Evolutionary conservation across 805 yeast genomes (phyloP), one percentile per base, ranked within the genome.

Genomic region (Wickerhamomyces sydowiorum): DNA sequence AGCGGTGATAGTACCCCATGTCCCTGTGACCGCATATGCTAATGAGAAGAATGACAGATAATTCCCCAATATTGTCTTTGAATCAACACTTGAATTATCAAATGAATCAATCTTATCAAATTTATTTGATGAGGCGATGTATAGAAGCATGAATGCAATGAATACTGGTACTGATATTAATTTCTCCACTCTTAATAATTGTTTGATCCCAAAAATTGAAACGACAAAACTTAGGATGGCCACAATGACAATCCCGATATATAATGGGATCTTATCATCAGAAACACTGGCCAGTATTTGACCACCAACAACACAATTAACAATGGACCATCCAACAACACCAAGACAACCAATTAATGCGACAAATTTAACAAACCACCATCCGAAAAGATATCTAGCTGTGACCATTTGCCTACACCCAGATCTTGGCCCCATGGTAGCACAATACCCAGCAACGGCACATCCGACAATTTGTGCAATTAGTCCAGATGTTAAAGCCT

Each of bases 291-390:
- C 70, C 37, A 88, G 61, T 45, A 88, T 82, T 62, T 88, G 89
- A 17, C 96, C 96, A 30, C 95, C 96, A 43, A 86, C 80, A 38
- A 87, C 93, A 51, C 85, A 76, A 57, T 86, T 87, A n/a, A 87
- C 89, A 28, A 88, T 81, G n/a, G 91, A 78, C 96, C 96, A 88
- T n/a, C 96, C 96, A 52, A 86, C 59, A 14, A 83, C 82, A 38
- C 96, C 95, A 34, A 85, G 61, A 44, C 85, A 78, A 36, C 86
- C 75, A 30, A 84, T 76, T 33, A 88, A 60, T 5, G 87, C 80
- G 37, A 86, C 84, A 41, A 86, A 66, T 59, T 84, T 82, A 31
- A 88, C 89, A 50, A 81, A 78, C 82, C 83, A 84, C 80, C 90
- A 82, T 1, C 96, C 96, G 59, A 87, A 88, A 37, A 86, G 65